A percentile compares a stretch with the other conserved stretches of the same genome.
phyloP scores from a whole-genome alignment of 805 yeast species.

The Kazachstania bromeliacearum region DNA sequence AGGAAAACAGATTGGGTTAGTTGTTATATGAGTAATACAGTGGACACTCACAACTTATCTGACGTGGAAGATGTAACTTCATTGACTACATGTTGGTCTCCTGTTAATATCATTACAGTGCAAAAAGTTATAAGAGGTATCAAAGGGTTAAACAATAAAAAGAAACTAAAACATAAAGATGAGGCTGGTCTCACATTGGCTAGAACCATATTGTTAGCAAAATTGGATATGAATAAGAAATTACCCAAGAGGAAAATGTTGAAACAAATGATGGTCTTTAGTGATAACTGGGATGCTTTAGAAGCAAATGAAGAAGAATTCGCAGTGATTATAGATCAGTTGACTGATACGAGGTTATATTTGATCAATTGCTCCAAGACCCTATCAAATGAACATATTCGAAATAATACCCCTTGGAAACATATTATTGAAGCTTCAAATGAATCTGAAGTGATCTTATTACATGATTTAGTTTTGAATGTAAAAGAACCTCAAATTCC shows the following conservation, averaged over 20 bases:
- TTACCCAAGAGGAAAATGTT: slow-evolving; percentile 18
- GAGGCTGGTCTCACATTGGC: slow-evolving; percentile 1
- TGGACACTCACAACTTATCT: no score
- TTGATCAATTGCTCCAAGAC: slow-evolving; percentile 15
- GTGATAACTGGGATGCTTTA: slow-evolving; percentile 19
- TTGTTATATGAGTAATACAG: slow-evolving; percentile 16
- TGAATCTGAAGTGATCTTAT: slow-evolving; percentile 10
- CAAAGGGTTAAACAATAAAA: neutral
- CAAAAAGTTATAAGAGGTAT: slow-evolving; percentile 14
- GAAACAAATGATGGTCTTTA: slow-evolving; percentile 21
- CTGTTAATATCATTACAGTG: slow-evolving; percentile 10
- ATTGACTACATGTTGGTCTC: slow-evolving; percentile 16
- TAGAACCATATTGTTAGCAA: slow-evolving; percentile 14
- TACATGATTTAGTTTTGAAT: slow-evolving; percentile 14
- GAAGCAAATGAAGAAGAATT: slow-evolving; percentile 21
- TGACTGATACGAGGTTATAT: slow-evolving; percentile 14
- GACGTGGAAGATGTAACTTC: slow-evolving; percentile 17
- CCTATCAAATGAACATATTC: neutral
- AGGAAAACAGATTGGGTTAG: slow-evolving; percentile 27
- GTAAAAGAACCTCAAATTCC: slow-evolving; percentile 12
- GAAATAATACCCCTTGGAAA: slow-evolving; percentile 13
- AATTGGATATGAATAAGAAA: slow-evolving; percentile 17
- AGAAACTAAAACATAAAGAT: neutral
- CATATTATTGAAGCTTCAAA: slow-evolving; percentile 11
- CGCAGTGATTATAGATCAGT: slow-evolving; percentile 14